Conservation (phyloP, 2,329 filamentous ascomycete genomes). For the Fusarium humuli region DNA sequence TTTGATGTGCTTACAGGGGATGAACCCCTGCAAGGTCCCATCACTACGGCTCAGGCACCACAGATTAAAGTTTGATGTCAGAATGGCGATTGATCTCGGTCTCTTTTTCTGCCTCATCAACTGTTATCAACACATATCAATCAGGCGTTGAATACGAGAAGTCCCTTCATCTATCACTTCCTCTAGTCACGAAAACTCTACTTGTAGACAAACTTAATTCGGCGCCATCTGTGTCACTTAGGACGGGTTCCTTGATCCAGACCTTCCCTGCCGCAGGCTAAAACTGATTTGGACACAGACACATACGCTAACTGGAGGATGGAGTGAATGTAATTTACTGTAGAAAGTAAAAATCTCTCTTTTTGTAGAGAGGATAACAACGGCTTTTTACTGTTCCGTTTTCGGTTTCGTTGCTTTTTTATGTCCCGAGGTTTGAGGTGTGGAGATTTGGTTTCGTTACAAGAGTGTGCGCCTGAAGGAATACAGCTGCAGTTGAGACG, state of each 20-base stretch:
- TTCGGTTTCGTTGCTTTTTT: background rate
- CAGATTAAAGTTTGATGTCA: background rate
- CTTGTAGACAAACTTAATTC: background rate
- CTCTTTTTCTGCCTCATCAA: background rate
- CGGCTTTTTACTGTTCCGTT: background rate
- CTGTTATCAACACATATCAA: background rate
- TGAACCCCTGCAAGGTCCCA: background rate
- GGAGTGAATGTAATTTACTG: slow-evolving; percentile 24
- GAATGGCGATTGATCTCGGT: background rate
- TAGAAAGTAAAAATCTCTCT: too few species aligned
- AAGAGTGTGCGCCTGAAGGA: background rate
- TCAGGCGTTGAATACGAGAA: background rate
- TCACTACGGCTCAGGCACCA: slow-evolving; percentile 15
- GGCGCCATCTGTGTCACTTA: slow-evolving; percentile 14
- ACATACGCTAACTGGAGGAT: background rate
- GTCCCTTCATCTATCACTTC: background rate
- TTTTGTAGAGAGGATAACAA: background rate
- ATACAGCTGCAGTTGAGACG: background rate
- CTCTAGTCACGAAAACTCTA: background rate
- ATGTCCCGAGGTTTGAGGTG: background rate
- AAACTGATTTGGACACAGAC: background rate
- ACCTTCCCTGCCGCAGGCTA: background rate
- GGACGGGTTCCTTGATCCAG: background rate
- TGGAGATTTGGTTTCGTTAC: background rate
- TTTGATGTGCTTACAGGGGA: background rate